Base-by-base conservation (phyloP, 495 filamentous ascomycete species). In the Penicillium alfredii region DNA sequence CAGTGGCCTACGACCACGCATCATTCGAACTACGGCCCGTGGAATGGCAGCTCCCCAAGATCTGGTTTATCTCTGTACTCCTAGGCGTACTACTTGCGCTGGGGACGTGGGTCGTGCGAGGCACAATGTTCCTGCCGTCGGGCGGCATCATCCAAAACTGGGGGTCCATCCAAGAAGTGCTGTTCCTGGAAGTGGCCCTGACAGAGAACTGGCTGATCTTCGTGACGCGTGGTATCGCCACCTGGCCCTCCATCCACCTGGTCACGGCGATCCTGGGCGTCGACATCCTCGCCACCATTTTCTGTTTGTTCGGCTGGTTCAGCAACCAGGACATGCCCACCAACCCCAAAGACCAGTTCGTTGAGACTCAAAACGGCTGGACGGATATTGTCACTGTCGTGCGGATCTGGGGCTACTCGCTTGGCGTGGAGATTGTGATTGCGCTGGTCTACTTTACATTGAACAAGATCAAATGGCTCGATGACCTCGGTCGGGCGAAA, bases 131-230 rank as follows among this genome's bases (percentile, higher is more conserved):
- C 63, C 60, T 84, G 9, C 76, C 75, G 4, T 74, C 72, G 22
- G 81, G 81, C 16, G 81, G 80, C 48, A 71, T 85, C 44, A 71
- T 85, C 20, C 72, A 83, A 45, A 82, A 82, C 55, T 85, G 72
- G 53, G 81, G 78, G 30, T 72, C 71, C 8, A 73, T 82, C 17
- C 80, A 85, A 56, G 78, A 81, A 59, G 75, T 85, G 15, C 61
- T 85, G 9, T 84, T 85, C 67, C 58, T 85, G 22, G 75, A 85
- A 58, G 72, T 85, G 21, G 76, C 81, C 1, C 68, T 85, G 17
- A 85, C 81, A 4, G 80, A 85, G 53, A 85, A 85, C 51, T 85
- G 81, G 81, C 72, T 85, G 27, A 85, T 85, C 37, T 85, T 85
- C 54, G 79, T 85, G 30, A 85, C 81, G 17, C 74, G 80, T 33